A percentile compares a stretch with the other conserved stretches of the same genome.
These are phyloP conservation scores for Rutstroemia sp. DNA, from an alignment of 2,329 filamentous ascomycete genomes.

Conservation along the genomic window DNA sequence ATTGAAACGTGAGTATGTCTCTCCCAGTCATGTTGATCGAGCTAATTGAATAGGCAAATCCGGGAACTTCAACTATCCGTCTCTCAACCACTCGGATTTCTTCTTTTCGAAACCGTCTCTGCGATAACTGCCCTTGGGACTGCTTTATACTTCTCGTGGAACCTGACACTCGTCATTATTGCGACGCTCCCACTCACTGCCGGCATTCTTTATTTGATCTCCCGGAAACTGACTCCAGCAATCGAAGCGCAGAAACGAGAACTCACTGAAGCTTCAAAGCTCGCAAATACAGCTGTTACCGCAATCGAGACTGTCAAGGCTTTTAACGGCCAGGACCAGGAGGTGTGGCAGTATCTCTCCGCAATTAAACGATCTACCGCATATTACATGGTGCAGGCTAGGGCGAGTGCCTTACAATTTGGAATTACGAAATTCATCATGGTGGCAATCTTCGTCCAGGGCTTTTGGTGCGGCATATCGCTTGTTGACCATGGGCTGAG, in stretches of 20 bases:
- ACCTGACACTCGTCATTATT: slow-evolving; percentile 72
- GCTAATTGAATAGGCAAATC: slow-evolving; percentile 54
- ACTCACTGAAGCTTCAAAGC: slow-evolving; percentile 64
- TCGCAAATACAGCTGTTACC: slow-evolving; percentile 59
- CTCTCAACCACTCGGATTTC: slow-evolving; percentile 70
- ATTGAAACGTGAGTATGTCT: slow-evolving; percentile 59
- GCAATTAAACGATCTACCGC: slow-evolving; percentile 50
- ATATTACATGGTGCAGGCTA: slow-evolving; percentile 61
- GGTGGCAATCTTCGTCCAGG: slow-evolving; percentile 73
- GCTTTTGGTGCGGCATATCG: slow-evolving; percentile 79
- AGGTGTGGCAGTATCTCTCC: slow-evolving; percentile 56
- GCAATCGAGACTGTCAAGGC: slow-evolving; percentile 83
- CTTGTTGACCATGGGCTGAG: slow-evolving; percentile 53
- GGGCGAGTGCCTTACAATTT: slow-evolving; percentile 63
- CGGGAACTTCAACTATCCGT: slow-evolving; percentile 74
- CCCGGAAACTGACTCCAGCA: slow-evolving; percentile 52
- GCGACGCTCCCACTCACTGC: slow-evolving; percentile 64
- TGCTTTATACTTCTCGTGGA: slow-evolving; percentile 76
- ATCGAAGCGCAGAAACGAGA: slow-evolving; percentile 63
- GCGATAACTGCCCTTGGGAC: slow-evolving; percentile 59
- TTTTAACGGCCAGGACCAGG: slow-evolving; percentile 68
- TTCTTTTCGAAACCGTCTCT: slow-evolving; percentile 57
- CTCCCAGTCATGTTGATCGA: background rate
- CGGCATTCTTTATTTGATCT: slow-evolving; percentile 51
- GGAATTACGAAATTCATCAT: slow-evolving; percentile 68